These are phyloP conservation scores for Penicillium vulpinum DNA, from an alignment of 2,329 filamentous ascomycete species.

Conservation along the genomic window DNA sequence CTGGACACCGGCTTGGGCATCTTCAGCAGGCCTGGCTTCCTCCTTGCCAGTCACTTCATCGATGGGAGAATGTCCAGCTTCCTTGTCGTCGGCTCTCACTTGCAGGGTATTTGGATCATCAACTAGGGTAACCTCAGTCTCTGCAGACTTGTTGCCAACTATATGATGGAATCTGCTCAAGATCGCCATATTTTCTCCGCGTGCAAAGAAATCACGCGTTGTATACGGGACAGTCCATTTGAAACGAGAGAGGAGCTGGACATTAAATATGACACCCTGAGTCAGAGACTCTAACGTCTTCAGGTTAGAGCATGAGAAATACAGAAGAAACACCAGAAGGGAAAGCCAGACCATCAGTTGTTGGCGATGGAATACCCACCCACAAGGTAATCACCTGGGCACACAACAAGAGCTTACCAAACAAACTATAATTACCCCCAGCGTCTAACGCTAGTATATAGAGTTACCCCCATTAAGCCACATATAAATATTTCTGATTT, in stretches of 20 bases:
- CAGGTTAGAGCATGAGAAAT: background rate
- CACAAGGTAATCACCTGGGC: background rate
- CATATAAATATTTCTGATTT: background rate
- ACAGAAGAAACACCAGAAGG: background rate
- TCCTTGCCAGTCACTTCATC: background rate
- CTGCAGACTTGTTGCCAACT: background rate
- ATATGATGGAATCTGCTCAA: constrained; percentile 1
- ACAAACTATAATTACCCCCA: no score
- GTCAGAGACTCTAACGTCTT: background rate
- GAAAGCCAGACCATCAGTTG: background rate
- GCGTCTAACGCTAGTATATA: no score
- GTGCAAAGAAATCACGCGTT: background rate
- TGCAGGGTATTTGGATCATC: background rate
- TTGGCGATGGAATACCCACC: background rate
- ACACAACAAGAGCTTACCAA: no score
- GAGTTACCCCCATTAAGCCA: background rate
- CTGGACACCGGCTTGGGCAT: constrained; percentile 5
- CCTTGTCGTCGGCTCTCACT: constrained; percentile 3
- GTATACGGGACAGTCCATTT: background rate
- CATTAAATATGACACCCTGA: background rate
- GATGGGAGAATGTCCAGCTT: background rate
- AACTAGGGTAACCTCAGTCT: background rate
- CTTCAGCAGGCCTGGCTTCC: background rate
- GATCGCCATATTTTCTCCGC: background rate
- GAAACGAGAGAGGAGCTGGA: background rate